A percentile compares a stretch with the other conserved stretches of the same genome.
These are phyloP conservation scores for Schoenoplectus triqueter DNA, from an alignment of 202 grass and related monocot genomes.

Conservation along the genomic window DNA sequence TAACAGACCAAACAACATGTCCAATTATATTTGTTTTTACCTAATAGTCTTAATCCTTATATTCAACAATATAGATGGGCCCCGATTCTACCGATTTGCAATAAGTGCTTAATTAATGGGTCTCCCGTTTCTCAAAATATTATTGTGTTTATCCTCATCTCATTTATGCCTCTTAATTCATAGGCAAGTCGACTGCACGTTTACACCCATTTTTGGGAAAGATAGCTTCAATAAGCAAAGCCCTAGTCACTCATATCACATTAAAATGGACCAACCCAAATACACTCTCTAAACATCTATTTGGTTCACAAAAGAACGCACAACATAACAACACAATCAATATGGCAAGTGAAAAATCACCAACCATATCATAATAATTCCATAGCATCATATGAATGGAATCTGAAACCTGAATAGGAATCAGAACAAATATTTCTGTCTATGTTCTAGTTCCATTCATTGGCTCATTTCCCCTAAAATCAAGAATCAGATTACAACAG, in stretches of 20 bases:
- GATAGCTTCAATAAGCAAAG: constrained; percentile 14
- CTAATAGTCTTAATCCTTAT: neutral
- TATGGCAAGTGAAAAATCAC: neutral
- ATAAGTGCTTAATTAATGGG: neutral
- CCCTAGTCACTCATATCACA: neutral
- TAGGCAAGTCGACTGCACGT: neutral
- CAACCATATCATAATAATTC: constrained; percentile 2
- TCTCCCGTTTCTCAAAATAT: neutral
- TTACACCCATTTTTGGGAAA: constrained; percentile 8
- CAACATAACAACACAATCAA: constrained; percentile 18
- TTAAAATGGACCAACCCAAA: neutral
- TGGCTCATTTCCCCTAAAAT: neutral
- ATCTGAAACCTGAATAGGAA: neutral
- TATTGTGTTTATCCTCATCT: neutral
- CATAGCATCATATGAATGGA: neutral
- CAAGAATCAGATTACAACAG: neutral
- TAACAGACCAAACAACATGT: constrained; percentile 16
- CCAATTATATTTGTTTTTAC: neutral
- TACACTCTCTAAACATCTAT: neutral
- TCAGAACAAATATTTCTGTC: neutral
- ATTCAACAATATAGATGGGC: neutral
- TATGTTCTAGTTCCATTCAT: neutral
- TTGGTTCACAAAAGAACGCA: neutral
- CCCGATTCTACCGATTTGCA: neutral
- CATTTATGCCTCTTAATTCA: neutral